These are phyloP conservation scores for Hymenoscyphus salicellus DNA, from an alignment of 2,329 filamentous ascomycete species.

Conservation along the genomic window DNA sequence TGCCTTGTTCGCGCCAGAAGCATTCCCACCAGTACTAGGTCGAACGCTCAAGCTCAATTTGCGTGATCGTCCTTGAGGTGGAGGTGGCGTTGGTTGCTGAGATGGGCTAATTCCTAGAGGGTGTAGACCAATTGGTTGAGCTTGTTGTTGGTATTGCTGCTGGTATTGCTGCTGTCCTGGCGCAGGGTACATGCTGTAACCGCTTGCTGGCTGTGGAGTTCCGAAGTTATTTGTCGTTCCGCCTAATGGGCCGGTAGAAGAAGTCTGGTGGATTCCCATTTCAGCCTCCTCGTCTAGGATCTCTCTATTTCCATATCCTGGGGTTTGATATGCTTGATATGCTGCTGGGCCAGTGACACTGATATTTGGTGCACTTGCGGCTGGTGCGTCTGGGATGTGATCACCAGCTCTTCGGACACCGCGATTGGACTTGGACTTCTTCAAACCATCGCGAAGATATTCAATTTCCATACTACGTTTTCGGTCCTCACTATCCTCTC, in stretches of 20 bases:
- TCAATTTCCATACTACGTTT: constrained; percentile 28
- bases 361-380: constrained; percentile 13
- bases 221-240: background rate
- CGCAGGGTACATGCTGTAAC: constrained; percentile 8
- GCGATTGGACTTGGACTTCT: constrained; percentile 33
- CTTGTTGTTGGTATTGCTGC: background rate
- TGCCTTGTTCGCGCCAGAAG: too few species aligned
- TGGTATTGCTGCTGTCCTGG: background rate
- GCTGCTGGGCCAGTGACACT: constrained; percentile 21
- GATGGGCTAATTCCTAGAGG: background rate
- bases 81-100: background rate
- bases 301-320: background rate
- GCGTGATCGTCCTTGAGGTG: constrained; percentile 4
- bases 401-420: constrained; percentile 33
- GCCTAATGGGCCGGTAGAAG: constrained; percentile 6
- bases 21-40: background rate
- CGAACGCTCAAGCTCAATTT: constrained; percentile 8
- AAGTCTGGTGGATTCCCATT: constrained; percentile 21
- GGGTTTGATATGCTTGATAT: constrained; percentile 2
- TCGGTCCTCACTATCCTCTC: constrained; percentile 20
- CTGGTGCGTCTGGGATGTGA: constrained; percentile 16
- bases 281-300: constrained; percentile 29
- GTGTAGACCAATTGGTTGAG: background rate
- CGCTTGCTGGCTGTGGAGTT: background rate
- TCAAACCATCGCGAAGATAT: constrained; percentile 23